phyloP scores from a whole-genome alignment of 495 filamentous ascomycete species.

The Lepidopterella palustris region DNA sequence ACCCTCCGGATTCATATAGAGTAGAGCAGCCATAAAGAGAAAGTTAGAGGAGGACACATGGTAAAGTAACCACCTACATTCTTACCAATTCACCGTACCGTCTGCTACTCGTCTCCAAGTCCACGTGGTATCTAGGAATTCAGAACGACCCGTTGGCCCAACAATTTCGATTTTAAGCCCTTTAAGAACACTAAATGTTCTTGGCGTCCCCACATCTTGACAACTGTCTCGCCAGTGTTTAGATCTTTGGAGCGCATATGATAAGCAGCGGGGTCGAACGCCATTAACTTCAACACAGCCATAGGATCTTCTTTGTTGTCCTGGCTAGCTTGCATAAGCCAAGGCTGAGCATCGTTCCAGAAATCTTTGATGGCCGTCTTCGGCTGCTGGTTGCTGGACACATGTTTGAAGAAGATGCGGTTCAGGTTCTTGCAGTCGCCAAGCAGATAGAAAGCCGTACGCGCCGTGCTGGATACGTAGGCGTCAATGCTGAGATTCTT shows the following conservation, averaged over 20 bases:
- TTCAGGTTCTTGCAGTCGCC: not conserved
- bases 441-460: conserved; percentile 10
- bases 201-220: conserved; percentile 9
- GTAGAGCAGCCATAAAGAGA: too few species aligned
- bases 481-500: conserved; percentile 1
- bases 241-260: conserved; percentile 4
- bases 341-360: conserved; percentile 9
- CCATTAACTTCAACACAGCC: conserved; percentile 1
- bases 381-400: conserved; percentile 9
- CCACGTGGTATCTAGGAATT: too few species aligned
- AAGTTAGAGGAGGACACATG: too few species aligned
- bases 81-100: too few species aligned
- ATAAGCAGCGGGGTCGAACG: conserved; percentile 10
- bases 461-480: conserved; percentile 4
- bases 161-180: conserved; percentile 1
- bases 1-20: too few species aligned
- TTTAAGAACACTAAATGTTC: conserved; percentile 9
- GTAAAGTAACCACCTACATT: too few species aligned
- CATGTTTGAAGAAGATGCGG: conserved; percentile 7
- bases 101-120: too few species aligned
- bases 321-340: conserved; percentile 3
- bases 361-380: conserved; percentile 13
- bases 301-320: not conserved
- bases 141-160: too few species aligned
- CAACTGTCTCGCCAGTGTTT: not conserved